Evolutionary conservation across 1,284 basidiomycete genomes (phyloP).

Genomic region (Pseudozyma tsukubaensis): DNA sequence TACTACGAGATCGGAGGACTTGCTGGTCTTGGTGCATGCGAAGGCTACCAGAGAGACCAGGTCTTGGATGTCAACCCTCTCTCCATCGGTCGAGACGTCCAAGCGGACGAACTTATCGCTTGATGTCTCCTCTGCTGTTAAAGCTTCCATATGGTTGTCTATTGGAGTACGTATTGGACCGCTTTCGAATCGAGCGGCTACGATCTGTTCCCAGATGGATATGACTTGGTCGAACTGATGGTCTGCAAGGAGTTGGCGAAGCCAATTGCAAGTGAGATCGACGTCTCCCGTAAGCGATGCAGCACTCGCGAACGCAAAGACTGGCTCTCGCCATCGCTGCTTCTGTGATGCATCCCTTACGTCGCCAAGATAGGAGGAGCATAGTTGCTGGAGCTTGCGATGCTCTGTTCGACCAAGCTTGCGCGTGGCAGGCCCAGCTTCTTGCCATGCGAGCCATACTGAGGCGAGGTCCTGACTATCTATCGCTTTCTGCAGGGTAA

Average conservation of each 20-base stretch:
- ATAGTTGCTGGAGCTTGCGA: conserved; percentile 24
- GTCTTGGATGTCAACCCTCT: conserved; percentile 40
- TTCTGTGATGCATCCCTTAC: background rate
- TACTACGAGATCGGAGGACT: conserved; percentile 12
- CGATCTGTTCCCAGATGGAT: conserved; percentile 28
- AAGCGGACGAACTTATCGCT: conserved; percentile 26
- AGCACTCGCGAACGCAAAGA: conserved; percentile 13
- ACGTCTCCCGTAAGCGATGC: conserved; percentile 30
- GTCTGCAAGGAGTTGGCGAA: conserved; percentile 17
- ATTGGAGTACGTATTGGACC: background rate
- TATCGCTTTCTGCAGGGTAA: conserved; percentile 19
- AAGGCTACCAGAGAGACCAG: conserved; percentile 49
- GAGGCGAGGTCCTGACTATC: conserved; percentile 22
- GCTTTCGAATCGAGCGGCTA: conserved; percentile 12
- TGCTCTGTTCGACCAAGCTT: conserved; percentile 17
- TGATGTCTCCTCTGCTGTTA: background rate
- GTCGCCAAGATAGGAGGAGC: conserved; percentile 10
- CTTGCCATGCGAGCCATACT: conserved; percentile 17
- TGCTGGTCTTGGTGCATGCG: conserved; percentile 7
- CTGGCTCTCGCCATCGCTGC: conserved; percentile 8
- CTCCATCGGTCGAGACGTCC: conserved; percentile 16
- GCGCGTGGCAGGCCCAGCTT: background rate
- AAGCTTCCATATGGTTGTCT: background rate
- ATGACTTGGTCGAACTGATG: conserved; percentile 19
- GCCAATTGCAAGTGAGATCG: conserved; percentile 17